A percentile compares a stretch with the other conserved stretches of the same genome.
These are phyloP conservation scores for Erysimum pusillum DNA, from an alignment of 441 rosid genomes.

Conservation along the genomic window DNA sequence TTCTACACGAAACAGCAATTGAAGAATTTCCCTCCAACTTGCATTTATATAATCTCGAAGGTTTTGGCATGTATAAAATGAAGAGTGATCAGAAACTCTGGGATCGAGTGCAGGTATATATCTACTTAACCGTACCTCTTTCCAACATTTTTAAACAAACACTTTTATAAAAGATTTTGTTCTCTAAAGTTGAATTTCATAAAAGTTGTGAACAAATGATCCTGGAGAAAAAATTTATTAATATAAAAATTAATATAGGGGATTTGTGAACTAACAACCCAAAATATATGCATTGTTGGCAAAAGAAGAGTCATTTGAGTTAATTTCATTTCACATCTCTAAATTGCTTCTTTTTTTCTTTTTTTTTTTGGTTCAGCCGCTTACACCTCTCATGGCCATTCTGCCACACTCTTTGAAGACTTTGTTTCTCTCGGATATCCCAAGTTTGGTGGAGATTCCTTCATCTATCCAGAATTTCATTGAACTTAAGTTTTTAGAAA, in stretches of 20 bases:
- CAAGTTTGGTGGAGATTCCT: constrained; percentile 23
- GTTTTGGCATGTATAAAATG: not conserved
- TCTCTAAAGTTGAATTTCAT: not conserved
- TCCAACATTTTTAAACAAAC: not conserved
- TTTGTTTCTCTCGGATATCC: not conserved
- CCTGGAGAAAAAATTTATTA: not conserved
- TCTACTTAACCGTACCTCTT: not conserved
- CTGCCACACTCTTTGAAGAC: not conserved
- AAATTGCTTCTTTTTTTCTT: too few relatives aligned
- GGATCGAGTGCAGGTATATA: constrained; percentile 3
- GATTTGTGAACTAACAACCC: too few relatives aligned
- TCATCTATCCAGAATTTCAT: not conserved
- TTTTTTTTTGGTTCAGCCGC: not conserved
- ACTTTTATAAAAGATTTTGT: too few relatives aligned
- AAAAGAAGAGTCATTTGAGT: too few relatives aligned
- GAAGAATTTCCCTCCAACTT: not conserved
- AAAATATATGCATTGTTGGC: too few relatives aligned
- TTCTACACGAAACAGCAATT: not conserved
- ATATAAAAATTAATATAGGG: too few relatives aligned
- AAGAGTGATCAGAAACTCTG: constrained; percentile 17
- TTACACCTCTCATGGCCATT: not conserved
- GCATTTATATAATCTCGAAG: not conserved
- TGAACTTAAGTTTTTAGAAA: not conserved
- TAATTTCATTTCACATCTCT: too few relatives aligned
- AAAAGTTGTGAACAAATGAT: not conserved